A percentile compares a stretch with the other conserved stretches of the same genome.
Evolutionary conservation across 2,329 filamentous ascomycete species (phyloP).

Genomic region (Trichophyton rubrum): DNA sequence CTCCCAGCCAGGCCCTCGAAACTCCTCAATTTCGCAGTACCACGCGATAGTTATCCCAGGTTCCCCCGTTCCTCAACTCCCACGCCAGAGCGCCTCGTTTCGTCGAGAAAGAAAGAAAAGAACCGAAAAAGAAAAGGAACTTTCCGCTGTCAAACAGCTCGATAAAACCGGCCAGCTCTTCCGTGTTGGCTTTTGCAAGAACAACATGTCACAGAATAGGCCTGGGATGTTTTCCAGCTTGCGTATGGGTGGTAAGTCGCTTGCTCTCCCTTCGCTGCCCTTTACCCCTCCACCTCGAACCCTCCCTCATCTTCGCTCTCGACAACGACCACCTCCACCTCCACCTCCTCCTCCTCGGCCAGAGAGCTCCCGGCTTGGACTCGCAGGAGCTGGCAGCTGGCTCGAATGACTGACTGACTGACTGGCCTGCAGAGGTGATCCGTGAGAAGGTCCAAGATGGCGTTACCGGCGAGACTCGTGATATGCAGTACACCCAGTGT

Average conservation of each 20-base stretch:
- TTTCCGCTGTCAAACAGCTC: not conserved
- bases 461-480: constrained; percentile 87
- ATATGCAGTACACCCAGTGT: constrained; percentile 97
- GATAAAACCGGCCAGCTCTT: not conserved
- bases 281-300: not conserved
- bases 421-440: constrained; percentile 61
- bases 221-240: constrained; percentile 76
- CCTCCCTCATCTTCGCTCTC: too few relatives aligned
- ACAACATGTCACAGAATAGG: constrained; percentile 75
- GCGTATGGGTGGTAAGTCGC: constrained; percentile 91
- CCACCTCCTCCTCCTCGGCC: not conserved
- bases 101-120: not conserved
- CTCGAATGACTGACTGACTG: constrained; percentile 9
- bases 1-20: not conserved
- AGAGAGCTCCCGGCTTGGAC: not conserved
- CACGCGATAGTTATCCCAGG: constrained; percentile 8
- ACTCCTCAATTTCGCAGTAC: constrained; percentile 9
- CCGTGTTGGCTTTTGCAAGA: not conserved
- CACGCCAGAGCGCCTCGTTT: not conserved
- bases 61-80: not conserved
- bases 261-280: constrained; percentile 2
- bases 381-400: too few relatives aligned
- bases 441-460: constrained; percentile 99
- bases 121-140: not conserved
- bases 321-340: not conserved